phyloP scores from a whole-genome alignment of 1,284 basidiomycete species.

The Irpex lacteus region DNA sequence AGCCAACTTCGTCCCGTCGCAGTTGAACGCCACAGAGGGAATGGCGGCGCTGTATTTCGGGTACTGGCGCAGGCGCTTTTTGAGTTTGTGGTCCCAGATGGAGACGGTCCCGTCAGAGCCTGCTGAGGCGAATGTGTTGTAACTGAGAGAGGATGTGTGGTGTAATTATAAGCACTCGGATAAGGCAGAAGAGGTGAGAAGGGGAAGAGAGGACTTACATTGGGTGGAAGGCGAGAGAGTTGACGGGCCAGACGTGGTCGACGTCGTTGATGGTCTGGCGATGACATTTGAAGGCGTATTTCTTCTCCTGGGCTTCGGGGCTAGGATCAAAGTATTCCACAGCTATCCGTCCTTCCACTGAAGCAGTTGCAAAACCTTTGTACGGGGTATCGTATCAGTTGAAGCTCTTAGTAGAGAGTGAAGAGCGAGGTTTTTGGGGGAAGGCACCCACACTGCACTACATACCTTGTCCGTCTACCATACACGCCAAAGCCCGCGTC shows the following conservation, averaged over 20 bases:
- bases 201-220: conserved; percentile 42
- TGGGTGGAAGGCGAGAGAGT: conserved; percentile 93
- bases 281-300: conserved; percentile 99
- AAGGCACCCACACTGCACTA: conserved; percentile 4
- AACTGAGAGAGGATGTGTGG: conserved; percentile 38
- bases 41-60: conserved; percentile 76
- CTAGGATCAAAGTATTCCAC: conserved; percentile 96
- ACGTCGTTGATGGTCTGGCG: conserved; percentile 85
- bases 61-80: conserved; percentile 91
- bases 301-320: conserved; percentile 76
- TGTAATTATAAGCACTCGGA: too few relatives aligned
- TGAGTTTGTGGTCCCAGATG: conserved; percentile 96
- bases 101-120: conserved; percentile 92
- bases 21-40: conserved; percentile 77
- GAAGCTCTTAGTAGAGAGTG: too few relatives aligned
- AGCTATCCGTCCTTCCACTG: conserved; percentile 94
- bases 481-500: conserved; percentile 88
- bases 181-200: too few relatives aligned
- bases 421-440: too few relatives aligned
- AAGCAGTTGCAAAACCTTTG: conserved; percentile 88
- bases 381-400: neutral
- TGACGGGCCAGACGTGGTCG: conserved; percentile 99
- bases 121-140: conserved; percentile 93
- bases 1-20: conserved; percentile 79
- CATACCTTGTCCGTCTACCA: conserved; percentile 88